Evolutionary conservation across 495 filamentous ascomycete genomes (phyloP).

Genomic region (Choiromyces venosus): DNA sequence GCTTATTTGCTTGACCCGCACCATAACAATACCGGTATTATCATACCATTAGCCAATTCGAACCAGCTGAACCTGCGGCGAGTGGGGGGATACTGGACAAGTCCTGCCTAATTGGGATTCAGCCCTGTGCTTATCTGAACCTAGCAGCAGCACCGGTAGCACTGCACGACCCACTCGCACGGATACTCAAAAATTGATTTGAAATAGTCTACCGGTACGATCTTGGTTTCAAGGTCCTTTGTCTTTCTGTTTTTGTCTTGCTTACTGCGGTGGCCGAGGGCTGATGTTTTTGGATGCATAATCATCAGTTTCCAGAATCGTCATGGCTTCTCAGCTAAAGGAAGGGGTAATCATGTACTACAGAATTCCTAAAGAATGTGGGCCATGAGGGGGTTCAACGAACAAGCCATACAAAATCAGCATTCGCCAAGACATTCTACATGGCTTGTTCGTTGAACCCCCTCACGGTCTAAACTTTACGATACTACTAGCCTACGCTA

Average conservation of each 20-base stretch:
- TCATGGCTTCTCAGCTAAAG: not conserved
- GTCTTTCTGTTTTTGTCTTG: not conserved
- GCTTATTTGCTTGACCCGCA: not conserved
- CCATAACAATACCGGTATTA: no score
- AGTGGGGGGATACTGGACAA: not conserved
- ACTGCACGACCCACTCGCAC: not conserved
- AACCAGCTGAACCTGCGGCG: no score
- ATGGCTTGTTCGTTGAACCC: no score
- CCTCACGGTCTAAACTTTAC: no score
- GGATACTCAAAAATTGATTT: not conserved
- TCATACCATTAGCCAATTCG: no score
- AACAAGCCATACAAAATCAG: no score
- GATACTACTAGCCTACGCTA: no score
- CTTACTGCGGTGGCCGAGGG: not conserved
- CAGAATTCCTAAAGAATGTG: no score
- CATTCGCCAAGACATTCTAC: no score
- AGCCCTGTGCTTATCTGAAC: not conserved
- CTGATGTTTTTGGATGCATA: not conserved
- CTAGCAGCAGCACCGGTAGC: not conserved
- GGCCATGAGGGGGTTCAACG: no score
- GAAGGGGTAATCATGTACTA: not conserved
- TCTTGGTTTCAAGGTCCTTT: not conserved
- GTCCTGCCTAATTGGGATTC: not conserved
- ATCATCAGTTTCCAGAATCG: not conserved
- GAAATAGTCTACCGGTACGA: not conserved